phyloP scores from a whole-genome alignment of 306 rosid genomes.

The Arachis hypogaea region DNA sequence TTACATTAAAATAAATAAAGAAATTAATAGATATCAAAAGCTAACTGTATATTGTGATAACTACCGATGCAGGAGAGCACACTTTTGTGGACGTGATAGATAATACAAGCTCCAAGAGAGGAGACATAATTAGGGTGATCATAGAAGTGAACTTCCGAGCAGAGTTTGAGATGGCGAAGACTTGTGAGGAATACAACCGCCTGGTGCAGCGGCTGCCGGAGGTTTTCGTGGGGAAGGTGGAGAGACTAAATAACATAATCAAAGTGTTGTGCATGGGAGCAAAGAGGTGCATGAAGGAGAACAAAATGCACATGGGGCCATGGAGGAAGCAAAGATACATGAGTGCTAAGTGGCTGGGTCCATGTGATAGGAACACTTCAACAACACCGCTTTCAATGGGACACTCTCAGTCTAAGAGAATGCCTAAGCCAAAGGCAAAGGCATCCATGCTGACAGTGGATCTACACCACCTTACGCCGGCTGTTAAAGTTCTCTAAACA shows the following conservation, averaged over 20 bases:
- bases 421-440: slow-evolving; percentile 52
- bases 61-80: slow-evolving; percentile 63
- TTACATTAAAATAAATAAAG: neutral
- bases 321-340: slow-evolving; percentile 81
- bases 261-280: slow-evolving; percentile 72
- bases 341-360: slow-evolving; percentile 76
- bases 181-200: slow-evolving; percentile 58
- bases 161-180: slow-evolving; percentile 78
- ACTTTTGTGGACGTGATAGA: slow-evolving; percentile 69
- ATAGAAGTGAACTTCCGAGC: slow-evolving; percentile 72
- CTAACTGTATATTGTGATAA: neutral
- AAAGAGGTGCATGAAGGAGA: slow-evolving; percentile 74
- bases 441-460: slow-evolving; percentile 83
- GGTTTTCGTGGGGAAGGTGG: slow-evolving; percentile 76
- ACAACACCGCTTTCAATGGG: slow-evolving; percentile 42
- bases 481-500: slow-evolving; percentile 57
- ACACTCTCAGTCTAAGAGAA: slow-evolving; percentile 17
- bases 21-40: neutral
- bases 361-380: slow-evolving; percentile 62
- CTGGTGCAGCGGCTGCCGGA: slow-evolving; percentile 68
- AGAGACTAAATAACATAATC: slow-evolving; percentile 57
- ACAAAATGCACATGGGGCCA: slow-evolving; percentile 84
- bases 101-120: slow-evolving; percentile 49
- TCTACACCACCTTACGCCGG: slow-evolving; percentile 38
- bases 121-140: slow-evolving; percentile 59